Base-by-base conservation (phyloP, 176 grass and related monocot genomes). In the Triticum dicoccoides region DNA sequence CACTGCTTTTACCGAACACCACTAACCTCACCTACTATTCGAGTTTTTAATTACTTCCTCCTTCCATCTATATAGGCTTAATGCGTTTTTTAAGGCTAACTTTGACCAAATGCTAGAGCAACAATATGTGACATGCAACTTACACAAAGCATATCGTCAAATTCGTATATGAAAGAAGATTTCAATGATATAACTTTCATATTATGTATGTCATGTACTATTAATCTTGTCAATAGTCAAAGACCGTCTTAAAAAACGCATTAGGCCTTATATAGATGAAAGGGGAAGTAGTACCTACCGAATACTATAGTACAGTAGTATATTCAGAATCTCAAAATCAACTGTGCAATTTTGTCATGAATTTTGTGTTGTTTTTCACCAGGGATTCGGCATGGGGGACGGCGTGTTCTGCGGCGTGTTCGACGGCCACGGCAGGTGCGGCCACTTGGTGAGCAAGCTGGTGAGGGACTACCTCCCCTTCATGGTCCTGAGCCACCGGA, bases 381-480 rank as follows among this genome's bases (percentile, higher is more conserved):
- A 99, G 97, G 97, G 90, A 10, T 99, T 92, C 83, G 97, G 97
- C 59, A 90, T 83, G 83, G 97, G 92, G 81, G 94, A 93, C 17
- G 97, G 97, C 38, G 83, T 99, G 68, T 97, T 99, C 70, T 97
- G 94, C 76, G 94, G 92, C 15, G 97, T 90, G 35, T 99, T 99
- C 83, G 97, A 99, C 58, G 97, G 97, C n/a, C 97, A 99, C 86
- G 97, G 97, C 10, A 69, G 78, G 39, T 87, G 61, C 71, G 97
- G 97, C 0, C 97, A 99, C 45, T 5, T 69, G 15, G 29, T 93
- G 13, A 99, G 97, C 87, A 92, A 84, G 86, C 45, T 93, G 18
- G 97, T 90, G 5, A 75, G 94, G 76, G 97, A 97, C 86, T 81
- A 89, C 83, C 92, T 97, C 6, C 97, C 97, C 54, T 91, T 92